Conservation (phyloP, 2,329 filamentous ascomycete genomes). For the Cytospora mali region DNA sequence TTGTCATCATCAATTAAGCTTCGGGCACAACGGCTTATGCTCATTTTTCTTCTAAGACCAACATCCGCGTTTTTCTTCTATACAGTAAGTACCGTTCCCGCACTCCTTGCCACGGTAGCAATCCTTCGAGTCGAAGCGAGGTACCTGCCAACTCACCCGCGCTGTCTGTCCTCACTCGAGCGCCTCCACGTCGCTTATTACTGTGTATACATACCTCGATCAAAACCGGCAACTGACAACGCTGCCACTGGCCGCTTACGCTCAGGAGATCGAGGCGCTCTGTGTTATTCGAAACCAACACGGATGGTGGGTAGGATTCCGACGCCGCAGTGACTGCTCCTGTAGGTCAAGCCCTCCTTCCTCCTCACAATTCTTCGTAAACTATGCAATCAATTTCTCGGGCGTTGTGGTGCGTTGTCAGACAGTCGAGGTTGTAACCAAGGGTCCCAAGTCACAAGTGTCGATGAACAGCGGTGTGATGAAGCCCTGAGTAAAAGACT, state of each 20-base stretch:
- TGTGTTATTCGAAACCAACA: neutral
- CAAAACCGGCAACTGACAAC: neutral
- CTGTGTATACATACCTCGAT: no score
- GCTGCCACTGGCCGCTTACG: neutral
- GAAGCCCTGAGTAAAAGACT: neutral
- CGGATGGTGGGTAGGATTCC: neutral
- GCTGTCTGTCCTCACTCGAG: no score
- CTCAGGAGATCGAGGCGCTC: neutral
- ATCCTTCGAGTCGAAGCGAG: neutral
- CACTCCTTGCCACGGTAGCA: neutral
- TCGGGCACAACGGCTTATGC: neutral
- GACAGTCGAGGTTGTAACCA: slow-evolving; percentile 6
- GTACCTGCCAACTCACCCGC: neutral
- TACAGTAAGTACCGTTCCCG: no score
- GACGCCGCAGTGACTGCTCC: neutral
- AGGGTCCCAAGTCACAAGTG: slow-evolving; percentile 5
- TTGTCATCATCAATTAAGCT: no score
- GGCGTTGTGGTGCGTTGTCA: slow-evolving; percentile 8
- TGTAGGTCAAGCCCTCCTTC: neutral
- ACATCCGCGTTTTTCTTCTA: neutral
- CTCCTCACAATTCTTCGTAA: neutral
- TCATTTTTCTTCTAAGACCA: neutral
- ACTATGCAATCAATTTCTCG: neutral
- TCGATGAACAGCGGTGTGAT: slow-evolving; percentile 11
- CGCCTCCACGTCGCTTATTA: neutral